A percentile compares a stretch with the other conserved stretches of the same genome.
Conservation (phyloP, 441 rosid genomes). For the Euphorbia corollata region DNA sequence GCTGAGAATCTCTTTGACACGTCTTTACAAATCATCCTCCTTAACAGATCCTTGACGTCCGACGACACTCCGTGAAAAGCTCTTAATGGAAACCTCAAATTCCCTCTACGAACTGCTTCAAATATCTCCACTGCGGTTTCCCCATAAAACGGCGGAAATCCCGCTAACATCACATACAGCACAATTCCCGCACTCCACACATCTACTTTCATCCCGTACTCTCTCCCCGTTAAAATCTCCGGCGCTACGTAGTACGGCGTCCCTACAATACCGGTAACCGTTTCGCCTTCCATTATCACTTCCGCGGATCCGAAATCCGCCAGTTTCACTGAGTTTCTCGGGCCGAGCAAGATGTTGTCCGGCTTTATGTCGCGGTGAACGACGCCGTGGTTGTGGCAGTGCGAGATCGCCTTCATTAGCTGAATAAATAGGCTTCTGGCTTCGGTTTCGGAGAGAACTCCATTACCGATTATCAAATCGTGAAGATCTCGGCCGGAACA, state of each 20-base stretch:
- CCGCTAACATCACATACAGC: conserved; percentile 70
- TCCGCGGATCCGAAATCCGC: conserved; percentile 67
- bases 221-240: conserved; percentile 57
- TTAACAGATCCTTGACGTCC: conserved; percentile 55
- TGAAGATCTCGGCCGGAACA: conserved; percentile 45
- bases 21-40: conserved; percentile 69
- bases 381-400: conserved; percentile 52
- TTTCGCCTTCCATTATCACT: conserved; percentile 24
- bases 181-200: conserved; percentile 87
- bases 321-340: conserved; percentile 27
- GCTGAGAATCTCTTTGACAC: conserved; percentile 70
- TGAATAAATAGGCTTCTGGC: conserved; percentile 34
- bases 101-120: conserved; percentile 60
- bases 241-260: conserved; percentile 96
- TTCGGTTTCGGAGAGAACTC: conserved; percentile 31
- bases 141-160: conserved; percentile 70
- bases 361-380: conserved; percentile 66
- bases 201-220: conserved; percentile 68
- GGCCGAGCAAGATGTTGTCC: conserved; percentile 48
- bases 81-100: conserved; percentile 56
- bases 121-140: conserved; percentile 65
- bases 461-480: conserved; percentile 25
- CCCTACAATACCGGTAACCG: conserved; percentile 58
- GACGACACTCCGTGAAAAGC: conserved; percentile 48
- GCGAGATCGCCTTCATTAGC: conserved; percentile 38